Evolutionary conservation across 768 basidiomycete species (phyloP).

Genomic region (Trametes coccinea): DNA sequence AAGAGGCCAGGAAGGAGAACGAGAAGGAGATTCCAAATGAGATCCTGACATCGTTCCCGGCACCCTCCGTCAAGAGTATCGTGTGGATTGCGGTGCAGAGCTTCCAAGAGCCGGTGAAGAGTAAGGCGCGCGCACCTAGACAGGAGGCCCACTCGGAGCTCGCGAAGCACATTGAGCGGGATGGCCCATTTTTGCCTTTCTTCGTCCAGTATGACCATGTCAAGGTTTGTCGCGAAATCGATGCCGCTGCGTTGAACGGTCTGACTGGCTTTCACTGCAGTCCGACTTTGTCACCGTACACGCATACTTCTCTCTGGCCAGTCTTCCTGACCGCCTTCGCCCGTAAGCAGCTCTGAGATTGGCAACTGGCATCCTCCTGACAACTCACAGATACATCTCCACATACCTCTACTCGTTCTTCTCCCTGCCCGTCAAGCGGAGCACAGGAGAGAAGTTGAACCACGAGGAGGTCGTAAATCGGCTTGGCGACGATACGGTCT

Average conservation of each 20-base stretch:
- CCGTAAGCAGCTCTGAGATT: constrained; percentile 51
- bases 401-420: constrained; percentile 86
- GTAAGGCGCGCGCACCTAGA: constrained; percentile 37
- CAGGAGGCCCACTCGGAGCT: constrained; percentile 44
- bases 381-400: constrained; percentile 61
- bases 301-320: constrained; percentile 74
- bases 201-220: constrained; percentile 95
- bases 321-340: constrained; percentile 71
- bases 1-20: constrained; percentile 85
- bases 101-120: constrained; percentile 59
- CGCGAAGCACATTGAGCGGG: constrained; percentile 61
- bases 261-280: constrained; percentile 27
- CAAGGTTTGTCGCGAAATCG: constrained; percentile 50
- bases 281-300: constrained; percentile 92
- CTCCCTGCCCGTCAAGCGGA: constrained; percentile 74
- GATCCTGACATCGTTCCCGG: constrained; percentile 82
- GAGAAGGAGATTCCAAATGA: constrained; percentile 79
- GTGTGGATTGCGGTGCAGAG: constrained; percentile 85
- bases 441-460: constrained; percentile 65
- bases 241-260: too few relatives aligned
- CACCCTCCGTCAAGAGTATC: constrained; percentile 88
- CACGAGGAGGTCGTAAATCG: constrained; percentile 92
- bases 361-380: neutral
- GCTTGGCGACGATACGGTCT: constrained; percentile 89
- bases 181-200: constrained; percentile 73